These are phyloP conservation scores for Penicillium odoratum DNA, from an alignment of 495 filamentous ascomycete genomes.

Conservation along the genomic window DNA sequence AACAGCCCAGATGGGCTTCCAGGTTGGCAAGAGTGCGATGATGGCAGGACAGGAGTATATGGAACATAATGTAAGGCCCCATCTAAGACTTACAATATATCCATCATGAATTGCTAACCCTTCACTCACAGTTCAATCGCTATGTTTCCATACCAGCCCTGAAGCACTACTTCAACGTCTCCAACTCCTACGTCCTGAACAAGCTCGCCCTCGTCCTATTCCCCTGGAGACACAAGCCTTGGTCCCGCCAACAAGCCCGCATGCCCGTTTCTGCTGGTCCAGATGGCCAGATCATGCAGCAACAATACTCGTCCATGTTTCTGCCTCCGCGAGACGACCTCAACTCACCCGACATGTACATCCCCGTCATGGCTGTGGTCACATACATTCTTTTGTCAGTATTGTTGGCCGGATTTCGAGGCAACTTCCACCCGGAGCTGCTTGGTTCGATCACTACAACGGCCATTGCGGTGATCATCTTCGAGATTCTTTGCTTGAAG, in stretches of 20 bases:
- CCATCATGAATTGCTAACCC: slow-evolving; percentile 13
- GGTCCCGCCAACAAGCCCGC: slow-evolving; percentile 73
- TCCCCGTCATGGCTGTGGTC: slow-evolving; percentile 81
- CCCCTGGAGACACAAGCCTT: slow-evolving; percentile 95
- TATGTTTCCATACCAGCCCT: slow-evolving; percentile 88
- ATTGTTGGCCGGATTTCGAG: slow-evolving; percentile 85
- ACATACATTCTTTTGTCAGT: slow-evolving; percentile 95
- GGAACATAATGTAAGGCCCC: slow-evolving; percentile 74
- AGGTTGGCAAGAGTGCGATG: slow-evolving; percentile 89
- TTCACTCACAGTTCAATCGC: slow-evolving; percentile 69
- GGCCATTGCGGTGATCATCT: slow-evolving; percentile 73
- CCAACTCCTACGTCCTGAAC: slow-evolving; percentile 84
- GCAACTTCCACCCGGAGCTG: slow-evolving; percentile 90
- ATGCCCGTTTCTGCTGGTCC: slow-evolving; percentile 56
- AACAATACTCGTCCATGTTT: slow-evolving; percentile 75
- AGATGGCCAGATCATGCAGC: slow-evolving; percentile 56
- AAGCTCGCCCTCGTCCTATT: slow-evolving; percentile 90
- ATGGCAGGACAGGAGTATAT: slow-evolving; percentile 86
- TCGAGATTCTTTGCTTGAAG: slow-evolving; percentile 89
- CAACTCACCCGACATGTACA: slow-evolving; percentile 99
- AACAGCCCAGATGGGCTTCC: slow-evolving; percentile 93
- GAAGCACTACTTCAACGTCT: slow-evolving; percentile 98
- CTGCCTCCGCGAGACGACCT: slow-evolving; percentile 94
- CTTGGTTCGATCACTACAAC: slow-evolving; percentile 84
- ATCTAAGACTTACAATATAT: not conserved